Base-by-base conservation (phyloP, 169 alveolate species). In the Plasmodium vinckei region DNA sequence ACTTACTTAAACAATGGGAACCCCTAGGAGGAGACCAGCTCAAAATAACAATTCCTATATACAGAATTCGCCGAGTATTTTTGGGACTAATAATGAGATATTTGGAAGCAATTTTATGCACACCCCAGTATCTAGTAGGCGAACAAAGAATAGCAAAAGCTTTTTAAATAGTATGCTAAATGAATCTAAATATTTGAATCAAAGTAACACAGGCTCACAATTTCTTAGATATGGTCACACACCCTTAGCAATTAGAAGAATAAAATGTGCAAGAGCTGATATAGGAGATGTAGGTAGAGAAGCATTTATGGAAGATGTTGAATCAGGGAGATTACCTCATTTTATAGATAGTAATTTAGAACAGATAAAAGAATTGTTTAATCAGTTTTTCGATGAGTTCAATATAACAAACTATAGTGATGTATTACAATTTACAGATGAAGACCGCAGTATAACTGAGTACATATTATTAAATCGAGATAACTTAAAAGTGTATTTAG, bases 251-350 rank as follows among this genome's bases (percentile, higher is more conserved):
- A 64, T 95, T 10, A 87, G 96, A 61, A 88, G 97, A 19, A 94
- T 95, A 15, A 88, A 96, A 54, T 92, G 92, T 21, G 97, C 97
- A 27, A 89, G 97, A 25, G 94, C 94, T 25, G 97, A 95, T 56
- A 91, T 95, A 4, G 97, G 97, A 27, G 97, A 95, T 69, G 94
- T 95, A 92, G 97, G 97, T 10, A 89, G 97, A 71, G 97, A 92
- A 64, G 88, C 94, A 21, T 87, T 93, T 75, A 93, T 95, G 95
- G 95, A 94, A 51, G 96, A 95, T 46, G 90, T 51, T n/a, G 97
- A 95, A 64, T 94, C 95, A 51, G 93, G 92, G 17, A 87, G 97
- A 23, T 72, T 95, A 17, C 97, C 97, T 25, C 95, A 94, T 61
- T 72, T 94, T 64, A 94, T 95, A 21, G 94, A 93, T 86, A 93